A percentile compares a stretch with the other conserved stretches of the same genome.
Conservation (phyloP, 2,329 filamentous ascomycete species). For the Stenocarpella maydis region DNA sequence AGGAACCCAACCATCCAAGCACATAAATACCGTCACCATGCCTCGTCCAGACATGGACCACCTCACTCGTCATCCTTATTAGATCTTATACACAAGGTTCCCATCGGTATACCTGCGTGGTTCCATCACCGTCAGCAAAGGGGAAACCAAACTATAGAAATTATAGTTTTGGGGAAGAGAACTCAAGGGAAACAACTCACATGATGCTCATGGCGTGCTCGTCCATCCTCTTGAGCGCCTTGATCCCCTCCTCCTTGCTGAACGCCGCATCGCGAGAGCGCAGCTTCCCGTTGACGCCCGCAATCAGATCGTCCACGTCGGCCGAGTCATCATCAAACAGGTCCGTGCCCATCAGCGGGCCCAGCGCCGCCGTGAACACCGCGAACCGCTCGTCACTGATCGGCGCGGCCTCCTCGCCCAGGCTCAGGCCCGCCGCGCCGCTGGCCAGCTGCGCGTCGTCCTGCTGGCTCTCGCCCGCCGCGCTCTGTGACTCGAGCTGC, state of each 20-base stretch:
- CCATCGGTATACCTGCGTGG: constrained; percentile 64
- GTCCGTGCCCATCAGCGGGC: constrained; percentile 80
- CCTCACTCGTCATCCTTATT: constrained; percentile 35
- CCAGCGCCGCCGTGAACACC: constrained; percentile 81
- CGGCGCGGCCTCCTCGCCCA: constrained; percentile 47
- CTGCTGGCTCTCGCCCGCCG: constrained; percentile 48
- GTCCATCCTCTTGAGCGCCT: constrained; percentile 82
- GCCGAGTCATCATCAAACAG: constrained; percentile 91
- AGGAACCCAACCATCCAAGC: constrained; percentile 22
- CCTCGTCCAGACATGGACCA: not conserved
- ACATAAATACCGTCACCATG: constrained; percentile 2
- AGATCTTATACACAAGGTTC: constrained; percentile 76
- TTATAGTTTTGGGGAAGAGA: not conserved
- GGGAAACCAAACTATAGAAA: constrained; percentile 12
- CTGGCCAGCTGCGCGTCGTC: constrained; percentile 56
- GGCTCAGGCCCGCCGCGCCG: constrained; percentile 52
- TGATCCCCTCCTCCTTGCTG: constrained; percentile 73
- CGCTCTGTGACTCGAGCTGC: constrained; percentile 62
- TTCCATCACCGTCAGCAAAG: constrained; percentile 31
- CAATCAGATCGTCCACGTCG: constrained; percentile 76
- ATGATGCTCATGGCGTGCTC: constrained; percentile 85
- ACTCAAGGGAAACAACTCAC: constrained; percentile 60
- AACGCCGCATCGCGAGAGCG: constrained; percentile 67
- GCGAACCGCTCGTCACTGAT: constrained; percentile 71
- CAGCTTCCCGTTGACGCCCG: constrained; percentile 79